These are phyloP conservation scores for Magnusiomyces sp. DNA, from an alignment of 1,139 yeast species.

Conservation along the genomic window DNA sequence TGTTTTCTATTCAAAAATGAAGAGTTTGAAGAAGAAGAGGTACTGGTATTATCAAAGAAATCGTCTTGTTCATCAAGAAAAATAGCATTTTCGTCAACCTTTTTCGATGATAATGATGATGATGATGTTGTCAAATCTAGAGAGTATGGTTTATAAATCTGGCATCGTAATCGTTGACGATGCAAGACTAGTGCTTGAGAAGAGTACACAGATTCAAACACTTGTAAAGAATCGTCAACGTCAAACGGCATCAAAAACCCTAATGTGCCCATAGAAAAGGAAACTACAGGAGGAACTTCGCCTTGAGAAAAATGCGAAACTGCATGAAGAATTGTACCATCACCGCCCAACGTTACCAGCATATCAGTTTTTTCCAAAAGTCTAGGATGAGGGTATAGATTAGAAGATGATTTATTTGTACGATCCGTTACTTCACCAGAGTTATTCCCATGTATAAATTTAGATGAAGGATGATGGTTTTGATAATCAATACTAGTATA, in stretches of 20 bases:
- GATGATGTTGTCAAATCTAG: conserved; percentile 5
- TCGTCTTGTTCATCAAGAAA: neutral
- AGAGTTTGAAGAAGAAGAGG: neutral
- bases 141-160: conserved; percentile 27
- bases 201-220: conserved; percentile 57
- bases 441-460: neutral
- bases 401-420: conserved; percentile 1
- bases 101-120: too few species aligned
- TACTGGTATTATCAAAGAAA: neutral
- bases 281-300: conserved; percentile 78
- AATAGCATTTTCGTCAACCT: too few species aligned
- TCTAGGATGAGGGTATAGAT: too few species aligned
- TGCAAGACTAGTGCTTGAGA: conserved; percentile 65
- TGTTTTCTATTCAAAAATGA: neutral
- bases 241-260: conserved; percentile 86
- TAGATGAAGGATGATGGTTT: neutral
- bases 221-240: conserved; percentile 49
- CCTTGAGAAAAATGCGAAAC: conserved; percentile 46
- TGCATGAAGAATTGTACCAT: conserved; percentile 82
- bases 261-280: conserved; percentile 84
- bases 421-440: too few species aligned
- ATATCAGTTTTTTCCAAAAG: conserved; percentile 44
- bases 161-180: conserved; percentile 71
- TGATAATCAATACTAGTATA: too few species aligned
- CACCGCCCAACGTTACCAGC: conserved; percentile 86